These are phyloP conservation scores for Malassezia equina DNA, from an alignment of 1,284 basidiomycete genomes.

Conservation along the genomic window DNA sequence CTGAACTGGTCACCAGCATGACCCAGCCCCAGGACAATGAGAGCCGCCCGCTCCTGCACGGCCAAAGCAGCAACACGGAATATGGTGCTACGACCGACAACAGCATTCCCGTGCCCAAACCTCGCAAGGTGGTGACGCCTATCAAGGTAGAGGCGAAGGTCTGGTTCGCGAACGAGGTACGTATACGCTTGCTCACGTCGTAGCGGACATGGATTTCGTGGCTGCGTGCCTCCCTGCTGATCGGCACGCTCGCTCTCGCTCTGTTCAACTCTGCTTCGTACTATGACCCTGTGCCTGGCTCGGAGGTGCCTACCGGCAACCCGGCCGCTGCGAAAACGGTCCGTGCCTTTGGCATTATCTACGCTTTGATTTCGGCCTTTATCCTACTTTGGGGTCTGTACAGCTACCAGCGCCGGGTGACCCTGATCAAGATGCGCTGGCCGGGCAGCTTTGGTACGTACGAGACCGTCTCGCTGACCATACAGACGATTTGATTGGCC, in stretches of 20 bases:
- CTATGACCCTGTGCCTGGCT: constrained; percentile 22
- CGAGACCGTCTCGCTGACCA: not conserved
- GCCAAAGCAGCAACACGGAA: not conserved
- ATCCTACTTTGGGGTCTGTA: constrained; percentile 65
- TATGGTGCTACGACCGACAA: constrained; percentile 21
- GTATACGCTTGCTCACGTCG: constrained; percentile 40
- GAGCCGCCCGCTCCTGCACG: constrained; percentile 13
- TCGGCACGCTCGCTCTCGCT: constrained; percentile 75
- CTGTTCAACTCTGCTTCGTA: constrained; percentile 70
- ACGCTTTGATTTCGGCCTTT: constrained; percentile 59
- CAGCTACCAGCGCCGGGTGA: constrained; percentile 78
- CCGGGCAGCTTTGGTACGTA: constrained; percentile 74
- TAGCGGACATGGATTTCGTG: constrained; percentile 69
- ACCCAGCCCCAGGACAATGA: not conserved
- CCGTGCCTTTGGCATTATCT: constrained; percentile 65
- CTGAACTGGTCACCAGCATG: not conserved
- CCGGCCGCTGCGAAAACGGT: constrained; percentile 5
- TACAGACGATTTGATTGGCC: constrained; percentile 41
- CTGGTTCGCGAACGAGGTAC: constrained; percentile 46
- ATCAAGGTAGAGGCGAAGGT: constrained; percentile 47
- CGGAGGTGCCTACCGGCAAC: not conserved
- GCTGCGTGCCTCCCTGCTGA: constrained; percentile 71
- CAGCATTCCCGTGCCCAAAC: constrained; percentile 47
- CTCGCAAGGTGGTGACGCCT: constrained; percentile 50
- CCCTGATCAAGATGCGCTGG: constrained; percentile 78